Evolutionary conservation across 1,139 yeast genomes (phyloP), one percentile per base, ranked within the genome.

Genomic region (Magnusiomyces fungicola): DNA sequence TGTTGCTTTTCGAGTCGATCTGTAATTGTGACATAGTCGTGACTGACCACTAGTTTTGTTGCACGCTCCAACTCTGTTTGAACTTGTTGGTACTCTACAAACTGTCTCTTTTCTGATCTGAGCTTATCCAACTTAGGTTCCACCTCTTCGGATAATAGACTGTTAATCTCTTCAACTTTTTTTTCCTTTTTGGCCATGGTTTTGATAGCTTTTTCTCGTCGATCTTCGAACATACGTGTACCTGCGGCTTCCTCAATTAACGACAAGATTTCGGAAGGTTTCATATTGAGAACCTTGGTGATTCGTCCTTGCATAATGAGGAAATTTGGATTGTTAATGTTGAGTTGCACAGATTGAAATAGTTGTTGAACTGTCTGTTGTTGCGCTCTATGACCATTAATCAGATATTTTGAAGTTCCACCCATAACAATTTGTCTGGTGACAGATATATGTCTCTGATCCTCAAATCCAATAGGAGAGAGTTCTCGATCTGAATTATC

Each of bases 171-270:
- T 43, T 74, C 78, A 46, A 92, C 75, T 58, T 89, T 89, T 21
- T 84, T 78, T 58, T 92, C 96, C 63, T 92, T 92, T 67, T 89
- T 90, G 0, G 83, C 78, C 87, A 92, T 88, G 1, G 96, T 88
- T 62, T 86, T 82, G 61, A 87, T 83, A 0, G 97, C 97, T 63
- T 87, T 87, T 53, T 87, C 96, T 59, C 92, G 82, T 54, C 96
- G 78, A 56, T 89, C 96, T 65, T 92, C 98, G 63, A 88, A 94
- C 74, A 94, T 87, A 55, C 95, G 79, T 0, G 98, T 94, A 6
- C 99, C 98, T 0, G 98, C 96, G 0, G 98, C 98, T 69, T 94
- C 99, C 68, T 92, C 98, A 53, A 94, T 89, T 58, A 92, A 74
- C 2, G 96, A 82, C 58, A 94, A 69, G 33, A 90, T 86, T 64